Base-by-base conservation (phyloP, 192 early-diverging fungal genomes). In the Neocallimastix lanati region DNA sequence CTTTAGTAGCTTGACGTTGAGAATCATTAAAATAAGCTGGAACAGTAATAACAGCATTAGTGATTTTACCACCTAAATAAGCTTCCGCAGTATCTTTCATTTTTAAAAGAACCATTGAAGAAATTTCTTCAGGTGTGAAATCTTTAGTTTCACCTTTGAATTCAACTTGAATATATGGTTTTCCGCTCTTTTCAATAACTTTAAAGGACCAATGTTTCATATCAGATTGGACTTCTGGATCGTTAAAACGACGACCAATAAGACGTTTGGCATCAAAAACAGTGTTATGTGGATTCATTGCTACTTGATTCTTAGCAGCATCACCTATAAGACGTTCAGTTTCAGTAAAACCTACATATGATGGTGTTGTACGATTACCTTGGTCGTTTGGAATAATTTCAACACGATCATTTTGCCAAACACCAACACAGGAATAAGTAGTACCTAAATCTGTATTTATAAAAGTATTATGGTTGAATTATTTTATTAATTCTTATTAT, bases 121-220 rank as follows among this genome's bases (percentile, higher is more conserved):
- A 97, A 86, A 99, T 91, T 86, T 97, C 94, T 90, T 95, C 94
- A 35, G 97, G 96, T 79, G 96, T 94, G 90, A 96, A 99, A 79
- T 84, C 85, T 92, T 97, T 97, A 86, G 89, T 93, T 91, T 98
- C 96, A 80, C 96, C 97, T 93, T 97, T 95, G 92, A 91, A 94
- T 82, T 96, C 94, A 76, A 94, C 88, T 90, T 96, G 88, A 86
- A 97, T 94, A 80, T 90, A 84, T 78, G 96, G 96, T 91, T 97
- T 96, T 86, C 86, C 84, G 76, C 88, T 92, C 88, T 94, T 93
- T 84, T 92, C 86, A 83, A 96, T 84, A 85, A 99, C 90, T 88
- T 95, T 97, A 93, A 97, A 99, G 76, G 95, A 93, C 93, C 93
- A 97, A 92, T 96, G 95, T 93, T 97, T 97, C 94, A 99, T 99